Evolutionary conservation across 2,329 filamentous ascomycete genomes (phyloP), one percentile per base, ranked within the genome.

Genomic region (Endothia cerciana): DNA sequence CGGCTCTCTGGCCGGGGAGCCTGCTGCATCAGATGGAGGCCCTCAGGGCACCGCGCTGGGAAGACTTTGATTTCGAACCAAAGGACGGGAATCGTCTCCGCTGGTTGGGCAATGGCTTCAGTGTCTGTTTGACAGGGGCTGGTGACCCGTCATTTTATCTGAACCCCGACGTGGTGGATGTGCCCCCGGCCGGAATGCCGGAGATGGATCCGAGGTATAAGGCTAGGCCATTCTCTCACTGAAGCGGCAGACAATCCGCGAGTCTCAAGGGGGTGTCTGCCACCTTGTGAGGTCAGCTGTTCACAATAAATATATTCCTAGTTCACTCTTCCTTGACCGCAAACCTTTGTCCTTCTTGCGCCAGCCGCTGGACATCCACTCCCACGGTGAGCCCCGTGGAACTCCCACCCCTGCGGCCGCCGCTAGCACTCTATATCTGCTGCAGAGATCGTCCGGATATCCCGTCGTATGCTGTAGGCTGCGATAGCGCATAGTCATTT

Each of bases 81-180:
- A 67, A 68, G 5, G 70, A 69, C n/a, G 61, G 59, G 7, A 73
- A 74, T 49, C 68, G 72, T 0, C 73, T 74, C 22, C 68, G 64
- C 8, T 74, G 73, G 64, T 71, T 73, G 41, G 72, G 72, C 13
- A 73, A 73, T 22, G 72, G 72, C 0, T 72, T 73, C 58, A 66
- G 68, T 17, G 19, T 33, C 8, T 47, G 58, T 36, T 47, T 62
- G 6, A 51, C n/a, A 10, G 60, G 60, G n/a, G 67, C 63, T 25
- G 74, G 74, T 17, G 73, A 77, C 56, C 75, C 74, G 3, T 72
- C 72, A 19, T 77, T 73, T 72, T 77, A 76, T 62, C 64, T 77
- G 15, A 72, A 76, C 63, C 71, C 73, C 10, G 51, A 53, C 15
- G 74, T 76, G 33, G 43, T 72, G 40, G 65, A 71, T 53, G 64